Base-by-base conservation (phyloP, 2,329 filamentous ascomycete species). In the Kalmusia sp. region DNA sequence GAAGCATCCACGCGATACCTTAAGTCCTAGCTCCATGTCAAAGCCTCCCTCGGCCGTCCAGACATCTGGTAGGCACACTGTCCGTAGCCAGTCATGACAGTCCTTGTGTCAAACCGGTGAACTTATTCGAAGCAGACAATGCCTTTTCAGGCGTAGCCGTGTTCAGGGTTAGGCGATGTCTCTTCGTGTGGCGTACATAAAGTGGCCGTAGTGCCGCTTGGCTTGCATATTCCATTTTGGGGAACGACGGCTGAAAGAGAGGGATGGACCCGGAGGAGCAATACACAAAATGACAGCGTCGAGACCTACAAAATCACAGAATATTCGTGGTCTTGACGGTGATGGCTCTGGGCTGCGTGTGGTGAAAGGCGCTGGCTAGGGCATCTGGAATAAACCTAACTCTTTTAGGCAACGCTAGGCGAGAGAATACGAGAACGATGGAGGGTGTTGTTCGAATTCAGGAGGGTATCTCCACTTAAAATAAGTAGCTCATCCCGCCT, bases 91-190 rank as follows among this genome's bases (percentile, higher is more conserved):
- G 33, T 37, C 7, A 47, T n/a, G 24, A 40, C 17, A 19, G 25
- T 2, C 19, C 3, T 1, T 24, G 46, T n/a, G 35, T 22, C 2
- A 40, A 25, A 27, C 46, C 46, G 35, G 46, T 34, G 46, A 40
- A 41, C 37, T n/a, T 6, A 40, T 40, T 33, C 14, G 46, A 40
- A 27, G 11, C 24, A 48, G 15, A 11, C 3, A 31, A 15, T 15
- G n/a, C 35, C 35, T 25, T 9, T 33, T 33, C 33, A 15, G 35
- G 28, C 15, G 15, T 49, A 49, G 46, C 33, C 7, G 6, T 3
- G 14, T 40, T 22, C 35, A 38, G 22, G 33, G 44, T 24, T 47
- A 37, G 44, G 33, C 44, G 33, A 47, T 17, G 43, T 35, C 43
- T 46, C 15, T 21, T 1, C 22, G 11, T 35, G 33, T 30, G 44